Percentiles rank a stretch among this genome's conserved stretches.
Conservation (phyloP, 768 basidiomycete species). For the Russula vinacea region DNA sequence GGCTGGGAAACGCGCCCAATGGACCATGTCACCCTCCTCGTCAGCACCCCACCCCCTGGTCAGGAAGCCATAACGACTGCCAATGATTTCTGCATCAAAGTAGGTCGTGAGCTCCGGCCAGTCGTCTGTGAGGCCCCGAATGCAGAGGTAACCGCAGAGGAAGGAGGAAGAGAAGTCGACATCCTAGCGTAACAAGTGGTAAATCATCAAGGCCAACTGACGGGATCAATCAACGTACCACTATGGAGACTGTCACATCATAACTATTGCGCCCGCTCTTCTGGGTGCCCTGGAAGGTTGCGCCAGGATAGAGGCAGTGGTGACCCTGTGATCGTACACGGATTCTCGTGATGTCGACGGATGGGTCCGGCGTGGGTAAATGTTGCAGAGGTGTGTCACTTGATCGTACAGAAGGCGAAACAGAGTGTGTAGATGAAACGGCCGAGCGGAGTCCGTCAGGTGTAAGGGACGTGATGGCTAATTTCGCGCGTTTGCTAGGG, state of each 20-base stretch:
- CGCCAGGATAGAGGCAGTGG: conserved; percentile 84
- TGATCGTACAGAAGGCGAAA: conserved; percentile 33
- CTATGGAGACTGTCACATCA: conserved; percentile 88
- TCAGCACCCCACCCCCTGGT: conserved; percentile 89
- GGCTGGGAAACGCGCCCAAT: conserved; percentile 92
- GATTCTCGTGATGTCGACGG: conserved; percentile 71
- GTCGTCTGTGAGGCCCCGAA: conserved; percentile 88
- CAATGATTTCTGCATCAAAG: conserved; percentile 96
- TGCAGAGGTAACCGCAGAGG: conserved; percentile 88
- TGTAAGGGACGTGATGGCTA: conserved; percentile 42
- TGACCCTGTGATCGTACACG: conserved; percentile 69
- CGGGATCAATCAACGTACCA: conserved; percentile 53
- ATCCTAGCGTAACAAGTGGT: conserved; percentile 49
- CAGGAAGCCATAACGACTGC: conserved; percentile 83
- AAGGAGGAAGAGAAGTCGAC: conserved; percentile 85
- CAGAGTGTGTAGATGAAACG: conserved; percentile 28
- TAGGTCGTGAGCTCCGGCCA: conserved; percentile 96
- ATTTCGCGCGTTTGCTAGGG: conserved; percentile 38
- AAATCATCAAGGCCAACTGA: conserved; percentile 11
- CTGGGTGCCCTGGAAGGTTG: conserved; percentile 86
- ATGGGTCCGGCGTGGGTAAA: conserved; percentile 46
- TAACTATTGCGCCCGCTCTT: conserved; percentile 92
- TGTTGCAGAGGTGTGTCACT: conserved; percentile 24
- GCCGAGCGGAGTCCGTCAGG: conserved; percentile 31
- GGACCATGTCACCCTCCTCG: conserved; percentile 87